Evolutionary conservation across 2,329 filamentous ascomycete genomes (phyloP), one percentile per base, ranked within the genome.

Genomic region (Penicillium sp.): DNA sequence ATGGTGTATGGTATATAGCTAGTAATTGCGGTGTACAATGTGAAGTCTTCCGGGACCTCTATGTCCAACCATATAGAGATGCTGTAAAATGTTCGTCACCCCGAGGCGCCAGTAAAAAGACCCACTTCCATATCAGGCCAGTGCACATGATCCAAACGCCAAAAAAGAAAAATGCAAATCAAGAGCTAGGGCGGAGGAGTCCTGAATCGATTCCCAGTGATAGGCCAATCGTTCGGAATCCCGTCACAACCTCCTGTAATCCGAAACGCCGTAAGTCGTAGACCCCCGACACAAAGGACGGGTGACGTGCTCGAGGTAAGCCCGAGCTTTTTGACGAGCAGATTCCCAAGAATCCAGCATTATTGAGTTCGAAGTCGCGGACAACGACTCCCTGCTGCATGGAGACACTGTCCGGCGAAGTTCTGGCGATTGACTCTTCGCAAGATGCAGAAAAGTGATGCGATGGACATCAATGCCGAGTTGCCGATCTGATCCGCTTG

Each of bases 61-160:
- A 26, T 53, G n/a, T 37, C 49, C 49, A 53, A 47, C 24, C 51
- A 51, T 44, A 45, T 19, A 30, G n/a, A 53, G 19, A 55, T 55
- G 38, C 12, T 19, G 37, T 53, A 30, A 22, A 54, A 54, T 55
- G 45, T 58, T 50, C 28, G 47, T 57, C 45, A 58, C 61, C 62
- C 62, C 53, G 62, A 64, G 57, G 68, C 68, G 64, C 65, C 68
- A 37, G 50, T 17, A 59, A 51, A 58, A 57, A 60, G 44, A 64
- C 58, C 56, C 59, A 60, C 64, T 51, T 64, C 67, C 63, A 63
- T 68, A 68, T 69, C 53, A 60, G 64, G 65, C 55, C 57, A 67
- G 70, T 73, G 59, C 73, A 74, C 72, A 72, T 65, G 60, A 54
- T 65, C 62, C 60, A 58, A 61, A 69, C 63, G 63, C 70, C 67